Evolutionary conservation across 805 yeast genomes (phyloP).

Genomic region (Metschnikowia peoriensis): DNA sequence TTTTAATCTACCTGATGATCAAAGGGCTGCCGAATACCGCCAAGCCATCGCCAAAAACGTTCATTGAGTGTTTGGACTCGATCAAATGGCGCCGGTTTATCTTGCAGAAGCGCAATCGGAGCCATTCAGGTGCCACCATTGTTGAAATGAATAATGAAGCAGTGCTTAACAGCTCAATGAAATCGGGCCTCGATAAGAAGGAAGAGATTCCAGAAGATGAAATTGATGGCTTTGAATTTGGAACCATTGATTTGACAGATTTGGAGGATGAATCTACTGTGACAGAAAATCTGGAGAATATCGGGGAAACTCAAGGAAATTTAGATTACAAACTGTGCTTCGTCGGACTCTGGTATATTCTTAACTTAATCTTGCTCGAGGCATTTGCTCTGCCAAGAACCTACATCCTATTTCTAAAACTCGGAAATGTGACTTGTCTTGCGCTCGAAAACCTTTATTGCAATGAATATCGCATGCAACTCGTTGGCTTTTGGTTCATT

Average conservation of each 20-base stretch:
- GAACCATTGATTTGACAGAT: conserved; percentile 1
- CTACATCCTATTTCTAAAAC: not conserved
- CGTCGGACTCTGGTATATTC: not conserved
- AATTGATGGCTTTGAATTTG: not conserved
- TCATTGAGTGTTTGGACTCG: conserved; percentile 20
- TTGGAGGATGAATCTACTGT: not conserved
- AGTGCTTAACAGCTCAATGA: not conserved
- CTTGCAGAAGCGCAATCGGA: conserved; percentile 11
- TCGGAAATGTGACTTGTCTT: conserved; percentile 1
- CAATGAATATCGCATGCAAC: not conserved
- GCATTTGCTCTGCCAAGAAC: not conserved
- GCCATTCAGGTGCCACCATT: conserved; percentile 20
- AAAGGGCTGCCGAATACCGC: conserved; percentile 22
- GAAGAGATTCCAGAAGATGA: not conserved
- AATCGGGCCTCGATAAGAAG: not conserved
- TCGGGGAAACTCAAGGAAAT: not conserved
- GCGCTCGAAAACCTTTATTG: not conserved
- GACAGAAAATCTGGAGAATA: too few relatives aligned
- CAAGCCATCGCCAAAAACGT: conserved; percentile 15
- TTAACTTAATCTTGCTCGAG: conserved; percentile 5
- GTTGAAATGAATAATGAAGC: conserved; percentile 6
- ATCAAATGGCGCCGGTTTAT: conserved; percentile 21
- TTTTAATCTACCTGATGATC: conserved; percentile 30
- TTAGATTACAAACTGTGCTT: not conserved
- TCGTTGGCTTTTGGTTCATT: not conserved